A percentile compares a stretch with the other conserved stretches of the same genome.
phyloP scores from a whole-genome alignment of 1,139 yeast species.

The Suhomyces atakaporum region DNA sequence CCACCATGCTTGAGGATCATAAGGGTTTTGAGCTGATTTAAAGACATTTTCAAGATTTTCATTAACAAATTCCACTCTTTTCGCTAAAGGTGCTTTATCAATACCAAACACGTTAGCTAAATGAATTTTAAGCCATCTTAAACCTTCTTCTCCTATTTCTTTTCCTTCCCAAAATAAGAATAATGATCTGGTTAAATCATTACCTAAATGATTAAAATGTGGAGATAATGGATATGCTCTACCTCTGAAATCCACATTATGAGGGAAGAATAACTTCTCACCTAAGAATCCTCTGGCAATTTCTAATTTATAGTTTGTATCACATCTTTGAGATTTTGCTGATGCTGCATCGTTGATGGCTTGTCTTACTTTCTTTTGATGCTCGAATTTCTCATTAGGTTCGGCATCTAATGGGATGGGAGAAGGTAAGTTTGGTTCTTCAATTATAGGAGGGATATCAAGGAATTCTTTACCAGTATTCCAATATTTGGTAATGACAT shows the following conservation, averaged over 20 bases:
- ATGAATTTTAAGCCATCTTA: slow-evolving; percentile 88
- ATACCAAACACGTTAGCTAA: slow-evolving; percentile 85
- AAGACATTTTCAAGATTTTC: slow-evolving; percentile 61
- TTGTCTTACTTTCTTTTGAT: slow-evolving; percentile 62
- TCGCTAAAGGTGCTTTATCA: slow-evolving; percentile 79
- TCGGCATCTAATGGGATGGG: slow-evolving; percentile 69
- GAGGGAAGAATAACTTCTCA: slow-evolving; percentile 91
- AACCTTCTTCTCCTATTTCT: slow-evolving; percentile 71
- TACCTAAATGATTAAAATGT: slow-evolving; percentile 78
- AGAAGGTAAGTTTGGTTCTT: slow-evolving; percentile 59
- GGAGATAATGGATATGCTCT: slow-evolving; percentile 95
- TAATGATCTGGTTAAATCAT: slow-evolving; percentile 85
- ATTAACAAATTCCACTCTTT: slow-evolving; percentile 73
- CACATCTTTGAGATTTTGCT: slow-evolving; percentile 87
- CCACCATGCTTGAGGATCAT: slow-evolving; percentile 72
- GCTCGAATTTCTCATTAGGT: slow-evolving; percentile 68
- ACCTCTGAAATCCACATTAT: slow-evolving; percentile 92
- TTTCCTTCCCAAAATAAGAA: slow-evolving; percentile 88
- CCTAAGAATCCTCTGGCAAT: slow-evolving; percentile 92
- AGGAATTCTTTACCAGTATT: slow-evolving; percentile 77
- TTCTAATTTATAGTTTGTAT: slow-evolving; percentile 87
- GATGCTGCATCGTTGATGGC: slow-evolving; percentile 63
- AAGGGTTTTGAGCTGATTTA: slow-evolving; percentile 74
- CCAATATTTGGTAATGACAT: slow-evolving; percentile 78
- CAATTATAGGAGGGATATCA: slow-evolving; percentile 71